Evolutionary conservation across 2,329 filamentous ascomycete genomes (phyloP), one percentile per base, ranked within the genome.

Genomic region (Talaromyces sp.): DNA sequence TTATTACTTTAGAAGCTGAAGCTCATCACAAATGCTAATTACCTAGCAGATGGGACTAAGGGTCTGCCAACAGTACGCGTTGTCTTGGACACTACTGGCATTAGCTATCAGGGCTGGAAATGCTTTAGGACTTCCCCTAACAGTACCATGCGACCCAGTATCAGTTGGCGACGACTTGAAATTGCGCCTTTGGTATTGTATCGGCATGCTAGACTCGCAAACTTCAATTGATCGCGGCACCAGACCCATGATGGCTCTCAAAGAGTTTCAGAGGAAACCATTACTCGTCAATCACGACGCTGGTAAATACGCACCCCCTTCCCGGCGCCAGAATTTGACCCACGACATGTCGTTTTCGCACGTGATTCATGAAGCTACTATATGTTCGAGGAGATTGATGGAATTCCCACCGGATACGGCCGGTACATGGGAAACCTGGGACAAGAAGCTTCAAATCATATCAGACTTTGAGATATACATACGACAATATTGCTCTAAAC

Each of bases 141-240:
- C 56, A n/a, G 56, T 45, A 31, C 5, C 22, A 15, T 10, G 27
- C 22, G 36, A 27, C 17, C 22, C 22, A 29, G 22, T 38, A 15
- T 59, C 56, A 2, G 34, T 59, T 13, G 36, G 56, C 8, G 56
- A 59, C 7, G 38, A 45, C 27, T 45, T 59, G 36, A 59, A 59
- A 45, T 5, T 27, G 22, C 56, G 38, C 22, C 36, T 59, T 6
- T 59, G 56, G 56, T 59, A 59, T 59, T 59, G 56, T 29, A 40
- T 59, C 15, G 56, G 56, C 19, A 43, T 59, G 56, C 10, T 59
- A 22, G 56, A 59, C 11, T 59, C 56, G 5, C 56, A 59, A 45
- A 59, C 56, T 11, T 59, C 56, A 6, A 59, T 59, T 29, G 56
- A 59, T 45, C 56, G 56, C 17, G 56, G 56, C 36, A 43, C 56